Evolutionary conservation across 2,329 filamentous ascomycete species (phyloP).

Genomic region (Cercospora zeina): DNA sequence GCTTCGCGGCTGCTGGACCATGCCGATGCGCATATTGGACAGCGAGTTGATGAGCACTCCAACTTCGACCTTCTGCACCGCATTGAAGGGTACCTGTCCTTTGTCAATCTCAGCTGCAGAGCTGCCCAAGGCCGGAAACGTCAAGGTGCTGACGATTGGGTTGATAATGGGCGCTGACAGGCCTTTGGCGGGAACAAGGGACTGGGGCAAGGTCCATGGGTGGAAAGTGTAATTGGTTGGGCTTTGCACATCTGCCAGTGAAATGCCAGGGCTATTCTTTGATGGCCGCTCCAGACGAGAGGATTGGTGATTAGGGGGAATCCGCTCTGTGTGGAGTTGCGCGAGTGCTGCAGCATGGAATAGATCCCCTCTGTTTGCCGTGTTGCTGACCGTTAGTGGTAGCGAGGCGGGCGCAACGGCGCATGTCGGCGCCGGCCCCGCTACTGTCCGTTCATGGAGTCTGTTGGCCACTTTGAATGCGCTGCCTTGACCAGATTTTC

Average conservation of each 20-base stretch:
- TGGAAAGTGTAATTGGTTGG: slow-evolving; percentile 81
- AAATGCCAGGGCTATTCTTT: slow-evolving; percentile 54
- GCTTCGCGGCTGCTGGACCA: slow-evolving; percentile 63
- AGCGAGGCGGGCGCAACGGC: slow-evolving; percentile 60
- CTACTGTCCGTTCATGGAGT: slow-evolving; percentile 3
- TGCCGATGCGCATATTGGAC: slow-evolving; percentile 62
- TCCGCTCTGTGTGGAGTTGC: slow-evolving; percentile 72
- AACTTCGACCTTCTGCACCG: slow-evolving; percentile 58
- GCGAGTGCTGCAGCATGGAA: slow-evolving; percentile 88
- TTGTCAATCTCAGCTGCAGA: slow-evolving; percentile 23
- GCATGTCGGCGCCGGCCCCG: slow-evolving; percentile 58
- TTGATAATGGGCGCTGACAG: slow-evolving; percentile 72
- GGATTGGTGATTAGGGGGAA: slow-evolving; percentile 28
- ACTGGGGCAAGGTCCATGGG: slow-evolving; percentile 84
- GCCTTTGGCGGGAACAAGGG: slow-evolving; percentile 73
- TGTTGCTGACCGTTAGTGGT: slow-evolving; percentile 73
- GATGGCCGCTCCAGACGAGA: slow-evolving; percentile 55
- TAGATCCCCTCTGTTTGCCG: slow-evolving; percentile 74
- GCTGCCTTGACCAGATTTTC: not conserved
- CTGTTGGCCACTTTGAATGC: slow-evolving; percentile 17
- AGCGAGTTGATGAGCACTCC: slow-evolving; percentile 63
- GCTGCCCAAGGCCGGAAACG: slow-evolving; percentile 57
- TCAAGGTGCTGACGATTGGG: slow-evolving; percentile 69
- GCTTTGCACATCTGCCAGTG: slow-evolving; percentile 56
- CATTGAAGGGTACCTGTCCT: slow-evolving; percentile 38